Percentiles rank a stretch among this genome's conserved stretches.
Evolutionary conservation across 73 alveolate genomes (phyloP).

Genomic region (Uronychia binucleata): DNA sequence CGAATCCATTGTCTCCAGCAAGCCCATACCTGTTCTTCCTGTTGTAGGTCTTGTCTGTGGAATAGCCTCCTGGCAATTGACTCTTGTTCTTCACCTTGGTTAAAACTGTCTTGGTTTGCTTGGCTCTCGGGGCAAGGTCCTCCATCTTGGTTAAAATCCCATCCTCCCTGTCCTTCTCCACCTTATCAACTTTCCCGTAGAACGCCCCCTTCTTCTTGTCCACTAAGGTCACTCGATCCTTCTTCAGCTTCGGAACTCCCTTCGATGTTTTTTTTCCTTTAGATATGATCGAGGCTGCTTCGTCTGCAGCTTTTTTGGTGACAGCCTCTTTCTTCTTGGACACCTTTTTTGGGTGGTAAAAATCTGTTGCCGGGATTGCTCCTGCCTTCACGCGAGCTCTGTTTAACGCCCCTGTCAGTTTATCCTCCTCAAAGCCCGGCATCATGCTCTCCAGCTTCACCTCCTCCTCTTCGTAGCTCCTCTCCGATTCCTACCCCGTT

Average conservation of each 20-base stretch:
- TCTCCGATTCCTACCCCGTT: not conserved
- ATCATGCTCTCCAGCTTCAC: not conserved
- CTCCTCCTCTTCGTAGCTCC: not conserved
- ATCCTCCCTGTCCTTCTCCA: not conserved
- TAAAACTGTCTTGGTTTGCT: not conserved
- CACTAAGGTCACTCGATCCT: not conserved
- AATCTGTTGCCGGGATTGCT: not conserved
- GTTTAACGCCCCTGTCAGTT: not conserved
- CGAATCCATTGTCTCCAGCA: not conserved
- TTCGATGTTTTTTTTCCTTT: not conserved
- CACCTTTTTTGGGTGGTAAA: not conserved
- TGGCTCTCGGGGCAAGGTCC: not conserved
- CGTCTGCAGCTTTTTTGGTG: not conserved
- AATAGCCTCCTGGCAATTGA: not conserved
- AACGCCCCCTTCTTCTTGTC: not conserved
- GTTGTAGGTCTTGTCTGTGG: not conserved
- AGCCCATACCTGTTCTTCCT: constrained; percentile 1
- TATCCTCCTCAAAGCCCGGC: not conserved
- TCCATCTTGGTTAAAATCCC: not conserved
- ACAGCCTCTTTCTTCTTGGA: not conserved
- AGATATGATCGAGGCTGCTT: not conserved
- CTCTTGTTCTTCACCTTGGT: not conserved
- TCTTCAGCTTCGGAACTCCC: not conserved
- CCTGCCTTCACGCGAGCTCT: not conserved
- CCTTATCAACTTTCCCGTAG: not conserved